These are phyloP conservation scores for Euphorbia lathyris DNA, from an alignment of 345 rosid genomes.

Conservation along the genomic window DNA sequence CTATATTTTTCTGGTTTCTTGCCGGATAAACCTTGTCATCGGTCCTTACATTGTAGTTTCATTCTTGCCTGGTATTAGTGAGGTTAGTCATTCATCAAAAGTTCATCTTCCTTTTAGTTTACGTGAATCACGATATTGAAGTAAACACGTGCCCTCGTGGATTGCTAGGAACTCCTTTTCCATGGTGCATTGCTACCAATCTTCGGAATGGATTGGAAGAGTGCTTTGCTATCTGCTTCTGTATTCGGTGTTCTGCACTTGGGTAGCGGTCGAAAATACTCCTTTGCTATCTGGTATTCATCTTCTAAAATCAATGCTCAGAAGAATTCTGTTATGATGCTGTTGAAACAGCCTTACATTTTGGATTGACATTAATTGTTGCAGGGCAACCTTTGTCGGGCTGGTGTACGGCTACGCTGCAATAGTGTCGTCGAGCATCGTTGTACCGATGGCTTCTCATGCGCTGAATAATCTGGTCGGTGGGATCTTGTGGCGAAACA, in stretches of 20 bases:
- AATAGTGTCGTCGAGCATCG: conserved; percentile 51
- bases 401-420: conserved; percentile 66
- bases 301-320: conserved; percentile 6
- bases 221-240: conserved; percentile 50
- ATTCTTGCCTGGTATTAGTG: conserved; percentile 76
- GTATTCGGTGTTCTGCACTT: conserved; percentile 78
- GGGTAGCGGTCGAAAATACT: conserved; percentile 79
- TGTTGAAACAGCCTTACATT: neutral
- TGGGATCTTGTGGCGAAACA: conserved; percentile 68
- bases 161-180: conserved; percentile 71
- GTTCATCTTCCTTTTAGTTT: neutral
- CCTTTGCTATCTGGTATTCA: conserved; percentile 77
- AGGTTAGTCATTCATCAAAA: conserved; percentile 39
- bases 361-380: conserved; percentile 9
- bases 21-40: neutral
- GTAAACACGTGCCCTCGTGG: neutral
- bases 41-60: conserved; percentile 60
- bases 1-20: no score
- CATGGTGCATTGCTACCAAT: conserved; percentile 73
- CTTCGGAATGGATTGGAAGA: conserved; percentile 60
- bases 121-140: neutral
- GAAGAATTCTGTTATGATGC: no score
- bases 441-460: conserved; percentile 75
- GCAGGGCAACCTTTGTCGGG: conserved; percentile 89
- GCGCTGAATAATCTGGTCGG: conserved; percentile 76